These are phyloP conservation scores for Ilyonectria sp. DNA, from an alignment of 2,329 filamentous ascomycete species.

Conservation along the genomic window DNA sequence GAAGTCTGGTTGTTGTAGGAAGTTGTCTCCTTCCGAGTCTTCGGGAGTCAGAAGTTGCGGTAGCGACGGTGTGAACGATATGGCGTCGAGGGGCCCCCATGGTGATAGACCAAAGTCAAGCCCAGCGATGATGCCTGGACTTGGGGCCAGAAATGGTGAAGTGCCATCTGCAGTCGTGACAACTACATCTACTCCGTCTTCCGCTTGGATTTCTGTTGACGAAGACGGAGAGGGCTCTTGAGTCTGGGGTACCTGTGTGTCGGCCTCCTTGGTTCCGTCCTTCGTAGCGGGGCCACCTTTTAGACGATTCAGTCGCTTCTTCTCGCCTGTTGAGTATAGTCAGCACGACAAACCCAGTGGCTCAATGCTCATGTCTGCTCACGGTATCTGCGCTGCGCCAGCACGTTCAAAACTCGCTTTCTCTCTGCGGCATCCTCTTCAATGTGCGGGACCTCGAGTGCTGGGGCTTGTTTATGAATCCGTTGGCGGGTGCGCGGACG, in stretches of 20 bases:
- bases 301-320: constrained; percentile 50
- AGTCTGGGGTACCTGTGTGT: neutral
- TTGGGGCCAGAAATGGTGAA: constrained; percentile 19
- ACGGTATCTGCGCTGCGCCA: constrained; percentile 70
- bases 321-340: constrained; percentile 48
- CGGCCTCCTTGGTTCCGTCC: constrained; percentile 15
- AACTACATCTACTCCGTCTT: constrained; percentile 13
- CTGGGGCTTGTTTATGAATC: constrained; percentile 56
- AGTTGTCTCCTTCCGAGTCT: constrained; percentile 20
- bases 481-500: constrained; percentile 57
- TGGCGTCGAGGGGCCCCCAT: constrained; percentile 43
- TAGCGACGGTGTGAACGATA: constrained; percentile 38
- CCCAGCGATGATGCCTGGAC: constrained; percentile 36
- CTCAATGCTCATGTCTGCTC: constrained; percentile 19
- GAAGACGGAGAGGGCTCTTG: constrained; percentile 20
- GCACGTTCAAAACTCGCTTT: constrained; percentile 67
- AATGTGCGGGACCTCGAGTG: constrained; percentile 62
- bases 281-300: constrained; percentile 37
- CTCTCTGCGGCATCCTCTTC: constrained; percentile 67
- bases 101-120: constrained; percentile 42
- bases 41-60: constrained; percentile 31
- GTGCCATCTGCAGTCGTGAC: constrained; percentile 11
- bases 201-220: constrained; percentile 22
- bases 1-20: constrained; percentile 11
- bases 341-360: neutral